phyloP scores from a whole-genome alignment of 352 stramenopile species.

The Globisporangium megalacanthum region DNA sequence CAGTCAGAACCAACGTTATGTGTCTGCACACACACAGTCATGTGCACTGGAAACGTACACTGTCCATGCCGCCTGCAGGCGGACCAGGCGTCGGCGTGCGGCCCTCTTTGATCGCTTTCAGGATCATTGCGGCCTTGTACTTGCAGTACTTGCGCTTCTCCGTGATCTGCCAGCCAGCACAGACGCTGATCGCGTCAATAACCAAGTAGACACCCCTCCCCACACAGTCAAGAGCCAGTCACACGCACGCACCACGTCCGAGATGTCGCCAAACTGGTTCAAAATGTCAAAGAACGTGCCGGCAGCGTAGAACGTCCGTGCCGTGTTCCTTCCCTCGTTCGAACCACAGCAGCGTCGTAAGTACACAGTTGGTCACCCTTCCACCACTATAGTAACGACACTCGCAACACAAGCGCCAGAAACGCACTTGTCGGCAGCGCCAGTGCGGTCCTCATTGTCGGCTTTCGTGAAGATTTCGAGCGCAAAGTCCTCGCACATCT shows the following conservation, averaged over 20 bases:
- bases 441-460: conserved; percentile 91
- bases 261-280: conserved; percentile 90
- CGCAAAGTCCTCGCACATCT: conserved; percentile 87
- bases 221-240: too few relatives aligned
- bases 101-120: conserved; percentile 95
- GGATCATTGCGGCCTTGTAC: conserved; percentile 94
- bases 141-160: conserved; percentile 94
- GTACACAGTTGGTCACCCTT: not conserved
- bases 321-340: conserved; percentile 69
- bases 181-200: not conserved
- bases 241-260: conserved; percentile 57
- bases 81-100: conserved; percentile 74
- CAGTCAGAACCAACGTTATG: too few relatives aligned
- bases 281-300: conserved; percentile 96
- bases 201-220: not conserved
- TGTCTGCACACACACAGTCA: too few relatives aligned
- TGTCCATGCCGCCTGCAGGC: conserved; percentile 42
- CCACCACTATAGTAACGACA: not conserved
- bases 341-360: not conserved
- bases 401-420: not conserved
- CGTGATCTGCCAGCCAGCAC: conserved; percentile 34
- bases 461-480: conserved; percentile 93
- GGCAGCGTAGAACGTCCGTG: conserved; percentile 95
- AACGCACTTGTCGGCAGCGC: conserved; percentile 82
- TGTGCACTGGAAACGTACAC: conserved; percentile 16